Percentiles rank a stretch among this genome's conserved stretches.
Evolutionary conservation across 2,329 filamentous ascomycete species (phyloP).

Genomic region (Coleophoma eucalyptorum): DNA sequence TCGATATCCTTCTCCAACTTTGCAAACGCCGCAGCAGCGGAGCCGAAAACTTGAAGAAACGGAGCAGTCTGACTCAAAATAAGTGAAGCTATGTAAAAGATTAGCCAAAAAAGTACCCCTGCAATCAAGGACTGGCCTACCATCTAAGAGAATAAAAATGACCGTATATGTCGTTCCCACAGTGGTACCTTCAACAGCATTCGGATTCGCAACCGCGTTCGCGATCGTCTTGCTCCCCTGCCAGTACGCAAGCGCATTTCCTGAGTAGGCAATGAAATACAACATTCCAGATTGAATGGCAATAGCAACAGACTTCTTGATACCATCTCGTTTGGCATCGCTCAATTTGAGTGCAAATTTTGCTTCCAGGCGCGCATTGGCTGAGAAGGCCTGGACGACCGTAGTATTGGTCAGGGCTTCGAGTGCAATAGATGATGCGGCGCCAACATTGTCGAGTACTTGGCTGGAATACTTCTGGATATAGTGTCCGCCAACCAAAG

Average conservation of each 20-base stretch:
- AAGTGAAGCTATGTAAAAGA: slow-evolving; percentile 33
- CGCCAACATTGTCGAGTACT: slow-evolving; percentile 41
- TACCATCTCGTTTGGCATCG: slow-evolving; percentile 35
- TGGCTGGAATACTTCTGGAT: slow-evolving; percentile 37
- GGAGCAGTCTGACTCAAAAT: slow-evolving; percentile 61
- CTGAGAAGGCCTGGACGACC: slow-evolving; percentile 49
- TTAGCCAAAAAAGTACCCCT: background rate
- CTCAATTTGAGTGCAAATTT: slow-evolving; percentile 42
- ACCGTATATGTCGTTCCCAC: slow-evolving; percentile 42
- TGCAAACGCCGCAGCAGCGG: slow-evolving; percentile 53
- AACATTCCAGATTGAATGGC: slow-evolving; percentile 47
- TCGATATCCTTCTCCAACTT: slow-evolving; percentile 37
- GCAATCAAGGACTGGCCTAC: slow-evolving; percentile 26
- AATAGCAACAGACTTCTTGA: slow-evolving; percentile 44
- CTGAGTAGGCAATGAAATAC: slow-evolving; percentile 53
- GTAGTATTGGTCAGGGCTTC: slow-evolving; percentile 45
- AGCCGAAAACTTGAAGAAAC: slow-evolving; percentile 56
- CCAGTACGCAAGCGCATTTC: slow-evolving; percentile 55
- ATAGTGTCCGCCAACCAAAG: slow-evolving; percentile 43
- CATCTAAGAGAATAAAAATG: slow-evolving; percentile 47
- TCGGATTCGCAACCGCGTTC: slow-evolving; percentile 13
- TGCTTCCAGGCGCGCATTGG: slow-evolving; percentile 41
- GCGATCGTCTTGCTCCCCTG: slow-evolving; percentile 49
- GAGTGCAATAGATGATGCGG: slow-evolving; percentile 47
- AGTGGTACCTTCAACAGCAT: slow-evolving; percentile 7